phyloP scores from a whole-genome alignment of 306 rosid genomes.

The Cicer yamashitae region DNA sequence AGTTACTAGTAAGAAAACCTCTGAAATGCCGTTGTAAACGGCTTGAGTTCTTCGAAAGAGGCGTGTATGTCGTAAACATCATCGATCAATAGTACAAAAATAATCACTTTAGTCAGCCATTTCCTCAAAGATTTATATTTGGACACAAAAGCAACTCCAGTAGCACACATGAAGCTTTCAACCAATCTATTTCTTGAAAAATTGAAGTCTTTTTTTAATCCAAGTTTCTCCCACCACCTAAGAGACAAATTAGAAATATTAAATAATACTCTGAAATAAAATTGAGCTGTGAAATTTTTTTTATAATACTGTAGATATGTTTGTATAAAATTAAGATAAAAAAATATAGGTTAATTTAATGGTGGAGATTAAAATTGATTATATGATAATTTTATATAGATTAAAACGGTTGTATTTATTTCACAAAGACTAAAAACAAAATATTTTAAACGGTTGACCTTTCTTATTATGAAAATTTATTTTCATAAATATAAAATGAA shows the following conservation, averaged over 20 bases:
- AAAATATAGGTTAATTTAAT: no score
- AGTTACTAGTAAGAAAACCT: constrained; percentile 44
- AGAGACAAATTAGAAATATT: not conserved
- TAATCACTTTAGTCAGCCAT: constrained; percentile 67
- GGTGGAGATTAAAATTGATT: no score
- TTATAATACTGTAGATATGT: no score
- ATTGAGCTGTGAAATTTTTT: no score
- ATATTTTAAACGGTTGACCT: no score
- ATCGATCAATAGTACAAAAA: constrained; percentile 55
- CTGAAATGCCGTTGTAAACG: constrained; percentile 60
- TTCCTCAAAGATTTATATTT: constrained; percentile 53
- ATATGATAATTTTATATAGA: no score
- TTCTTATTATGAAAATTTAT: no score
- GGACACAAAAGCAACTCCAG: constrained; percentile 58
- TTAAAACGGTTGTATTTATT: no score
- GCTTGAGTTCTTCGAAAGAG: constrained; percentile 58
- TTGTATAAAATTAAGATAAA: no score
- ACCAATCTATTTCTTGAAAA: constrained; percentile 78
- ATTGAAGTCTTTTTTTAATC: constrained; percentile 44
- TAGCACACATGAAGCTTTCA: constrained; percentile 65
- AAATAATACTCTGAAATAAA: no score
- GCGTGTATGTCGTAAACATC: constrained; percentile 72
- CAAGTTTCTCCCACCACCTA: constrained; percentile 83
- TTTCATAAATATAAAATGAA: no score
- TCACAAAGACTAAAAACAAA: no score